These are phyloP conservation scores for Trametes elegans DNA, from an alignment of 768 basidiomycete genomes.

Conservation along the genomic window DNA sequence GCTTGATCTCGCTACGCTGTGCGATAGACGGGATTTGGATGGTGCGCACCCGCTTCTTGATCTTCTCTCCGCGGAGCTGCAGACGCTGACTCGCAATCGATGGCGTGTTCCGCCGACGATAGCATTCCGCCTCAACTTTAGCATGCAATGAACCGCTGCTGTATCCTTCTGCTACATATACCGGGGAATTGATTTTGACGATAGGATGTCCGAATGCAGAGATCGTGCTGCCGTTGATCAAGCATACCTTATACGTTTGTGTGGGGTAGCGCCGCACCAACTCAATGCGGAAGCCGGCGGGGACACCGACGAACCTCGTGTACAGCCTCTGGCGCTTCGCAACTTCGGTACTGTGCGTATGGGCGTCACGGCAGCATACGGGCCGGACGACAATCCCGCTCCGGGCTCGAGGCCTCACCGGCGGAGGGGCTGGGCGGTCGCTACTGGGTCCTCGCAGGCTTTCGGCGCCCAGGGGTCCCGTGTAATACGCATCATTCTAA, in stretches of 20 bases:
- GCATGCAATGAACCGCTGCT: slow-evolving; percentile 9
- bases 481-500: no score
- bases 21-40: slow-evolving; percentile 71
- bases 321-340: slow-evolving; percentile 8
- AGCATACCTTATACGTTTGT: no score
- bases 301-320: not conserved
- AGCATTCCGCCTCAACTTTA: slow-evolving; percentile 25
- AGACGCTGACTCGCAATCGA: not conserved
- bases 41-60: slow-evolving; percentile 34
- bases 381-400: not conserved
- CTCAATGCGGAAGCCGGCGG: no score
- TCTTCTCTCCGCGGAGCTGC: not conserved
- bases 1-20: slow-evolving; percentile 71
- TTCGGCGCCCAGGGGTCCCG: no score
- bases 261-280: no score
- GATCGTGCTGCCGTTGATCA: not conserved
- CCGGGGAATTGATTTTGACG: not conserved
- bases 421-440: not conserved
- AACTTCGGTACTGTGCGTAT: not conserved
- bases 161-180: not conserved
- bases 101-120: not conserved
- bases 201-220: not conserved
- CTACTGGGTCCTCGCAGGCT: no score
- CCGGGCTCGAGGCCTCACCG: not conserved
- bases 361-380: no score